Percentiles rank a stretch among this genome's conserved stretches.
phyloP scores from a whole-genome alignment of 202 grass and related monocot species.

The Setaria italica region DNA sequence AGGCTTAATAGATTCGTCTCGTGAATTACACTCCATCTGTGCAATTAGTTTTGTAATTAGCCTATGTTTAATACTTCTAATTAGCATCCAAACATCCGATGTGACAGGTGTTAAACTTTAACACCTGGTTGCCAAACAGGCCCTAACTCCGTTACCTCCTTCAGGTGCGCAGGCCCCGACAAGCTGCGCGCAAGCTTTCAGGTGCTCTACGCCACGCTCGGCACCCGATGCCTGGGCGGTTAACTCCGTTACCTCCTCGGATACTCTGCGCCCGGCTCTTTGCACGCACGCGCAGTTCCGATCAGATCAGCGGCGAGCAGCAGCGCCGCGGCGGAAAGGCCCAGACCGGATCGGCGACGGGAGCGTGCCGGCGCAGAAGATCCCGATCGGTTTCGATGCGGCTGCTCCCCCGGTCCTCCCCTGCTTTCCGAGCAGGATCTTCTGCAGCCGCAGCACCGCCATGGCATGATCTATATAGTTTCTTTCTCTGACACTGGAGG shows the following conservation, averaged over 20 bases:
- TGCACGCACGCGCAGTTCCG: neutral
- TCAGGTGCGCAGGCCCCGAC: neutral
- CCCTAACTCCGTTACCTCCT: no score
- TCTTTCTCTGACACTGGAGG: neutral
- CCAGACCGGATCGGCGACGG: no score
- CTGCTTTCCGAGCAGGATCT: constrained; percentile 24
- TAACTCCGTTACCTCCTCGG: constrained; percentile 35
- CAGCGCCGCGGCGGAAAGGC: no score
- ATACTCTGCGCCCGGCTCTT: neutral
- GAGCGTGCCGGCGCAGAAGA: neutral
- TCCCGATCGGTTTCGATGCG: neutral
- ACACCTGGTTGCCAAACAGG: no score
- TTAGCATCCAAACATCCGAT: no score
- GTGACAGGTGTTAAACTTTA: no score
- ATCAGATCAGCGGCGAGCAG: no score
- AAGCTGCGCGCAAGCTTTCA: constrained; percentile 18
- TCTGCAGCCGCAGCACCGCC: constrained; percentile 27
- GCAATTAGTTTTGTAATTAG: no score
- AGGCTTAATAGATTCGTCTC: no score
- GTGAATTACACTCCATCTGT: no score
- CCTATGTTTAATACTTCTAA: no score
- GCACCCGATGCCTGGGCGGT: constrained; percentile 49
- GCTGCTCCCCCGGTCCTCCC: neutral
- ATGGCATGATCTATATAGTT: neutral
- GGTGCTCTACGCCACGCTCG: constrained; percentile 30